Base-by-base conservation (phyloP, 2,329 filamentous ascomycete species). In the Colletotrichum truncatum region DNA sequence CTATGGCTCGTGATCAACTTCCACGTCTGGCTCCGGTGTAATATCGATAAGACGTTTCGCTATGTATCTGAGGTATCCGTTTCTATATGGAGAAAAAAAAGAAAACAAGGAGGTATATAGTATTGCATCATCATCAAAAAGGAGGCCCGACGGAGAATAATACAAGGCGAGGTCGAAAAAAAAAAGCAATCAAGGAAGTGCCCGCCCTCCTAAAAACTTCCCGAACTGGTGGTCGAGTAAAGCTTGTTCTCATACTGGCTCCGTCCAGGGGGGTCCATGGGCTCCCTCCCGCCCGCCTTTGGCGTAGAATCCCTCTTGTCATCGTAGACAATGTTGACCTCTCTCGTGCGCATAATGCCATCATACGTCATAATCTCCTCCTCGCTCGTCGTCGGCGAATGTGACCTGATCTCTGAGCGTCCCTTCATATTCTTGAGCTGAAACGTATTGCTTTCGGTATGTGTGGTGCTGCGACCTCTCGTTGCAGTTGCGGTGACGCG, bases 341-440 rank as follows among this genome's bases (percentile, higher is more conserved):
- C 57, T 6, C 26, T 55, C 16, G 63, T 63, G 48, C 63, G 57
- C 57, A 80, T 70, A 32, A 80, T 80, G 11, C 78, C 78, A 53
- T 80, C 78, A 54, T 78, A 77, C 5, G 77, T 77, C 75, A 80
- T 79, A 11, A 80, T 80, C 65, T 80, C 77, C 58, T 80, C 78
- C 56, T 80, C 77, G 11, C 74, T 77, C 10, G 72, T 73, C 5
- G 67, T 77, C 0, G 77, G 76, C 14, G 77, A 75, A 10, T 68
- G 71, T 28, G 74, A 72, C 41, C 76, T 72, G 23, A 78, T 75
- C 59, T 78, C 78, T n/a, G 77, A 75, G 51, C 71, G 75, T 25
- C 58, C 70, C 32, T 72, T 75, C 65, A 74, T 69, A 25, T 18
- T 63, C 63, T 56, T 56, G 34, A 66, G 63, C 34, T 51, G 51